Percentiles rank a stretch among this genome's conserved stretches.
phyloP scores from a whole-genome alignment of 805 yeast species.

The Starmera amethionina region DNA sequence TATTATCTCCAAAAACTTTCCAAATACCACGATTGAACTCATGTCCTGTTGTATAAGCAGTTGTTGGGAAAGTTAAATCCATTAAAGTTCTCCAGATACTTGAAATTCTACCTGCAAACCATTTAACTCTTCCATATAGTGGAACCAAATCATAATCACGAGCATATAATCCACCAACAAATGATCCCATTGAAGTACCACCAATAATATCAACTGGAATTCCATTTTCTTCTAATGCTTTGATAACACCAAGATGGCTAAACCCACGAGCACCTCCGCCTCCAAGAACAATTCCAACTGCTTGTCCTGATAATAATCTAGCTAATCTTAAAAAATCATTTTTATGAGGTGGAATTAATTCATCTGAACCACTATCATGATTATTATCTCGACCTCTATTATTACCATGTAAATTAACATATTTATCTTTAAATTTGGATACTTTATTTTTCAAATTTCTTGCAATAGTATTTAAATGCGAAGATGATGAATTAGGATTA shows the following conservation, averaged over 20 bases:
- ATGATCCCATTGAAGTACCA: slow-evolving; percentile 94
- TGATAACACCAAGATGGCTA: slow-evolving; percentile 85
- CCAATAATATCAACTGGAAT: slow-evolving; percentile 92
- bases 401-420: slow-evolving; percentile 3
- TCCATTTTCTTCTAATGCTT: slow-evolving; percentile 84
- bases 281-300: slow-evolving; percentile 88
- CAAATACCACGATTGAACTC: slow-evolving; percentile 96
- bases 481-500: not conserved
- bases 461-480: slow-evolving; percentile 8
- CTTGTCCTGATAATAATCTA: slow-evolving; percentile 81
- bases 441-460: slow-evolving; percentile 24
- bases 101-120: slow-evolving; percentile 72
- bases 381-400: no score
- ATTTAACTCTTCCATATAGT: slow-evolving; percentile 81
- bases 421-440: slow-evolving; percentile 25
- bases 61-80: slow-evolving; percentile 87
- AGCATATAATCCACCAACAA: slow-evolving; percentile 93
- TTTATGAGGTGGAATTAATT: slow-evolving; percentile 43
- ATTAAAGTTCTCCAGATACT: slow-evolving; percentile 77
- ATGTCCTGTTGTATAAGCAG: slow-evolving; percentile 94
- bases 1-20: slow-evolving; percentile 86
- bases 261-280: slow-evolving; percentile 98
- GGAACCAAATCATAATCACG: slow-evolving; percentile 87
- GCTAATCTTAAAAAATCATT: slow-evolving; percentile 88
- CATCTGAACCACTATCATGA: slow-evolving; percentile 20